A percentile compares a stretch with the other conserved stretches of the same genome.
Conservation (phyloP, 1,284 basidiomycete species). For the Jaminaea rosea region DNA sequence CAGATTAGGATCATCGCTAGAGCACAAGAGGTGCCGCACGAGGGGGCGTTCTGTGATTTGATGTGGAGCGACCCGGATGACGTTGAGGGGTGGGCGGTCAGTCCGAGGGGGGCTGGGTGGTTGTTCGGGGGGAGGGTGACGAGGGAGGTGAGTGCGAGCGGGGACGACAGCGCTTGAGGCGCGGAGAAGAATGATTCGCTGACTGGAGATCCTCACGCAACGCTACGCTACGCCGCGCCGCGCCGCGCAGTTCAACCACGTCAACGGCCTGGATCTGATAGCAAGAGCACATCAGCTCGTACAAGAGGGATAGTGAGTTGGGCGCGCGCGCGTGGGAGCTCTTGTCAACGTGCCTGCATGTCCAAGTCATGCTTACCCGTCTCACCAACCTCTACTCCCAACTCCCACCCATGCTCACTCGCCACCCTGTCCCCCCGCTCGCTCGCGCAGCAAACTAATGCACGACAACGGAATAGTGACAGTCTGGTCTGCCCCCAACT, state of each 20-base stretch:
- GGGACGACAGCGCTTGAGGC: neutral
- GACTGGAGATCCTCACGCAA: neutral
- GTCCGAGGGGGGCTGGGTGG: constrained; percentile 89
- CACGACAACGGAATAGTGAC: constrained; percentile 33
- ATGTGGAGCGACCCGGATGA: constrained; percentile 61
- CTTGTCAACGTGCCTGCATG: neutral
- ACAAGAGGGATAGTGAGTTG: constrained; percentile 51
- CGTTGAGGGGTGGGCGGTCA: constrained; percentile 88
- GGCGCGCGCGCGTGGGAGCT: neutral
- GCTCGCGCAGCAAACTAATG: constrained; percentile 29
- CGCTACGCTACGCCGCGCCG: neutral
- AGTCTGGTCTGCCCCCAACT: constrained; percentile 36
- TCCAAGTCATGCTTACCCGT: constrained; percentile 1
- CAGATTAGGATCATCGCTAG: constrained; percentile 82
- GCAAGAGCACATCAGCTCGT: constrained; percentile 90
- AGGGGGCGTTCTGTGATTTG: constrained; percentile 75
- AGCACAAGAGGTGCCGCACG: constrained; percentile 90
- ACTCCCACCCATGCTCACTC: neutral
- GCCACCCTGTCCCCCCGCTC: neutral
- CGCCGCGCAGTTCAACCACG: constrained; percentile 66
- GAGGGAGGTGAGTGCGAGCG: constrained; percentile 51
- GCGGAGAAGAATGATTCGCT: neutral
- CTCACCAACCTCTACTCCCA: too few relatives aligned
- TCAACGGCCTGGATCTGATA: constrained; percentile 72
- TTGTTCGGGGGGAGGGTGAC: constrained; percentile 83